A percentile compares a stretch with the other conserved stretches of the same genome.
These are phyloP conservation scores for Fagopyrum tataricum DNA, from an alignment of 148 eudicot species.

Conservation along the genomic window DNA sequence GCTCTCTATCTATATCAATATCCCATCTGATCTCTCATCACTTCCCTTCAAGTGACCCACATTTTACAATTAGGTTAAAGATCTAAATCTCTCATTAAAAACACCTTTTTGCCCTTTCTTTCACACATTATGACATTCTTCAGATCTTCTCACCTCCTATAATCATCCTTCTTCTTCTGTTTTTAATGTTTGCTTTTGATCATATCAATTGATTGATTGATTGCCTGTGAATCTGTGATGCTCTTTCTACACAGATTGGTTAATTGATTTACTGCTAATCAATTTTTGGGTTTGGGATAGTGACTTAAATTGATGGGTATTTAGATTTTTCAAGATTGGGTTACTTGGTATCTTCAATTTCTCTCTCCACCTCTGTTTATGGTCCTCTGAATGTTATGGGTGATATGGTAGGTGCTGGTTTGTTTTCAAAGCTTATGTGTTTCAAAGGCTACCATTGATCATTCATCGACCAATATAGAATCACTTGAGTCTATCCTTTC, in stretches of 20 bases:
- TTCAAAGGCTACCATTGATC: constrained; percentile 12
- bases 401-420: constrained; percentile 17
- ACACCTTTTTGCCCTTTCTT: not conserved
- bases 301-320: constrained; percentile 11
- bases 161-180: constrained; percentile 2
- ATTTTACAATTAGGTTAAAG: not conserved
- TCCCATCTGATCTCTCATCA: constrained; percentile 7
- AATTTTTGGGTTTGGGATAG: constrained; percentile 21
- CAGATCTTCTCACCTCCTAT: constrained; percentile 17
- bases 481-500: constrained; percentile 20
- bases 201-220: not conserved
- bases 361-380: constrained; percentile 20
- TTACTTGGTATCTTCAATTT: not conserved
- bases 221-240: not conserved
- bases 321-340: not conserved
- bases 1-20: constrained; percentile 16
- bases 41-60: constrained; percentile 21
- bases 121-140: constrained; percentile 25
- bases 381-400: constrained; percentile 5
- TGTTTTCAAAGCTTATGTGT: constrained; percentile 4
- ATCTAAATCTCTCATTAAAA: constrained; percentile 9
- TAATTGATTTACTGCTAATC: constrained; percentile 16
- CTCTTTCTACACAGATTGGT: constrained; percentile 12
- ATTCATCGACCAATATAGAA: constrained; percentile 6
- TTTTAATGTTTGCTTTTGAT: constrained; percentile 10